phyloP scores from a whole-genome alignment of 169 alveolate species.

The Plasmodium malariae region DNA sequence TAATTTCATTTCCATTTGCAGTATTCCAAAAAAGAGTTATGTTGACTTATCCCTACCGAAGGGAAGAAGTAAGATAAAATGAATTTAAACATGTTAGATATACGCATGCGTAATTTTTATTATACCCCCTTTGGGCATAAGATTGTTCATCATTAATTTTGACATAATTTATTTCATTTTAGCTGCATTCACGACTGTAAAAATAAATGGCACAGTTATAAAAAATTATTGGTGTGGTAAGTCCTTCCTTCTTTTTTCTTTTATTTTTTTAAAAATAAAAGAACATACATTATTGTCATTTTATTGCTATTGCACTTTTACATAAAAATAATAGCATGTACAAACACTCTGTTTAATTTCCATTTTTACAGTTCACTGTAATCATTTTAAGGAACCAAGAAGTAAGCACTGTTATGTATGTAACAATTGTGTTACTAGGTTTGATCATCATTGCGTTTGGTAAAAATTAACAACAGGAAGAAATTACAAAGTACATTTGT shows the following conservation, averaged over 20 bases:
- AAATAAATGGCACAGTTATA: slow-evolving; percentile 66
- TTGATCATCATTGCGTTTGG: slow-evolving; percentile 98
- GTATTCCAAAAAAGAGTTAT: slow-evolving; percentile 72
- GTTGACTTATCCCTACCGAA: slow-evolving; percentile 60
- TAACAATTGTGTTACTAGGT: slow-evolving; percentile 91
- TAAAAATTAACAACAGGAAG: slow-evolving; percentile 21
- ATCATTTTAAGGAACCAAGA: slow-evolving; percentile 91
- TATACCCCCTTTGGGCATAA: background rate
- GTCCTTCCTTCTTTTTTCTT: background rate
- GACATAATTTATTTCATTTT: background rate
- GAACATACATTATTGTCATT: background rate
- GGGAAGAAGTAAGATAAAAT: slow-evolving; percentile 51
- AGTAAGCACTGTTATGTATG: slow-evolving; percentile 96
- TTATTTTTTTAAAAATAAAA: background rate
- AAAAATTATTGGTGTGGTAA: slow-evolving; percentile 68
- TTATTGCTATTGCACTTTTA: background rate
- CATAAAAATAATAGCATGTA: background rate
- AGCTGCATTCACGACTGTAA: slow-evolving; percentile 75
- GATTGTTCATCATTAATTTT: background rate
- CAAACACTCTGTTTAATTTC: background rate
- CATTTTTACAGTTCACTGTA: slow-evolving; percentile 54
- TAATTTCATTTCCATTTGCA: background rate
- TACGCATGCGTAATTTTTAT: background rate
- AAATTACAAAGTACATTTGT: background rate
- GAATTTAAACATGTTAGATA: background rate